A percentile compares a stretch with the other conserved stretches of the same genome.
These are phyloP conservation scores for Chaetomium cochliodes DNA, from an alignment of 495 filamentous ascomycete genomes.

Conservation along the genomic window DNA sequence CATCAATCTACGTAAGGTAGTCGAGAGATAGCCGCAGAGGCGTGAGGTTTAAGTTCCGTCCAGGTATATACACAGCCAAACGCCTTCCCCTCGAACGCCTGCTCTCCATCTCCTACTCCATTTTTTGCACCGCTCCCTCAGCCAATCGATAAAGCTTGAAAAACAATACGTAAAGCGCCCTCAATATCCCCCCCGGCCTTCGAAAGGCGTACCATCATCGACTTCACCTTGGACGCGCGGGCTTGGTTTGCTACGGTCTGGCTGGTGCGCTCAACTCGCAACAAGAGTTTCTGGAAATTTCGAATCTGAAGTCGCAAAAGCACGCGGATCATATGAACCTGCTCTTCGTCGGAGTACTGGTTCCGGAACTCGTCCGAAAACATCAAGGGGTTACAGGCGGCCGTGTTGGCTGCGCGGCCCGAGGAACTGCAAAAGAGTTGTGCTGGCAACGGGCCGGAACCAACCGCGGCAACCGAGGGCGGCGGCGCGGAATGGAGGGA, in stretches of 20 bases:
- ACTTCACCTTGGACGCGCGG: constrained; percentile 14
- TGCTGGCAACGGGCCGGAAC: background rate
- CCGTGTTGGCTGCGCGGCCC: constrained; percentile 4
- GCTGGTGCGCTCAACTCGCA: constrained; percentile 8
- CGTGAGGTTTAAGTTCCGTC: no score
- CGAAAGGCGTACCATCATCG: constrained; percentile 7
- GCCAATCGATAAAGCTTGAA: constrained; percentile 3
- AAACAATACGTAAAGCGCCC: background rate
- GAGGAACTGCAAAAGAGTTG: constrained; percentile 12
- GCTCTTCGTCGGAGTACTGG: constrained; percentile 22
- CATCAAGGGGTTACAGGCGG: constrained; percentile 17
- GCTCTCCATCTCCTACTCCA: background rate
- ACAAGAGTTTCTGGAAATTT: constrained; percentile 15
- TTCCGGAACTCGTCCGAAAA: constrained; percentile 20
- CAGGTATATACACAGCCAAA: no score
- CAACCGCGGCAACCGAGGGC: background rate
- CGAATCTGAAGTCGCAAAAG: constrained; percentile 19
- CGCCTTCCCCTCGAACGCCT: no score
- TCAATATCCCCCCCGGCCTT: constrained; percentile 10
- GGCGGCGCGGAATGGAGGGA: background rate
- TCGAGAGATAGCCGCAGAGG: no score
- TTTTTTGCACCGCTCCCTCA: background rate
- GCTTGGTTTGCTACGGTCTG: constrained; percentile 5
- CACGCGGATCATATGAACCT: constrained; percentile 20
- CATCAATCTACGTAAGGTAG: no score